phyloP scores from a whole-genome alignment of 306 rosid genomes.

The Cucurbita maxima region DNA sequence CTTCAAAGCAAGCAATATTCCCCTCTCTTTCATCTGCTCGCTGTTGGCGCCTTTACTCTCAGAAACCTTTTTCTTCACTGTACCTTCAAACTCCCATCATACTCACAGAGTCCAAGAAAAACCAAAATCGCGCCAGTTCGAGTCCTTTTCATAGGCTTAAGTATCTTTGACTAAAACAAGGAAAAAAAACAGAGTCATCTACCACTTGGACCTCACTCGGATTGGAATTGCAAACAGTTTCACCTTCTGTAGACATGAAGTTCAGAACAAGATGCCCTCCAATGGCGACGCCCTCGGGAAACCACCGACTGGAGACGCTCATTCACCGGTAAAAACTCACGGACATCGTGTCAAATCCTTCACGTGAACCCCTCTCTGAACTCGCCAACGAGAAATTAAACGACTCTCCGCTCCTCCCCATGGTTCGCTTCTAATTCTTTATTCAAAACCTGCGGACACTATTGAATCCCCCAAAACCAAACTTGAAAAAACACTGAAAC shows the following conservation, averaged over 20 bases:
- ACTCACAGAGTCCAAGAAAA: neutral
- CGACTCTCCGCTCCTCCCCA: neutral
- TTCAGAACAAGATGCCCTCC: neutral
- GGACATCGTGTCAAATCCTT: constrained; percentile 19
- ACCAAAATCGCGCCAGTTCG: neutral
- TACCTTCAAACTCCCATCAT: no score
- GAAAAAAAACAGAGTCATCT: neutral
- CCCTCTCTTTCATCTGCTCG: neutral
- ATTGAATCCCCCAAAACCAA: neutral
- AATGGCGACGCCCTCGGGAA: neutral
- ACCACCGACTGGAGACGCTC: neutral
- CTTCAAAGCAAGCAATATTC: neutral
- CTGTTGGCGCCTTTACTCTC: neutral
- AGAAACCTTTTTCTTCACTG: neutral
- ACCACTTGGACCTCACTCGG: no score
- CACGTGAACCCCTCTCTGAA: constrained; percentile 33
- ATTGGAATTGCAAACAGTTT: neutral
- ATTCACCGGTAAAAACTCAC: constrained; percentile 9
- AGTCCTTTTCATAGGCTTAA: neutral
- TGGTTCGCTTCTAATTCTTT: neutral
- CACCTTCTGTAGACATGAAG: neutral
- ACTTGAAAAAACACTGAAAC: no score
- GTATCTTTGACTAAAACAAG: neutral
- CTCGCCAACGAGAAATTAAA: constrained; percentile 18
- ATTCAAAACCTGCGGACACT: constrained; percentile 13